Percentiles rank a stretch among this genome's conserved stretches.
Evolutionary conservation across 2,329 filamentous ascomycete species (phyloP).

Genomic region (Fusarium paranaense): DNA sequence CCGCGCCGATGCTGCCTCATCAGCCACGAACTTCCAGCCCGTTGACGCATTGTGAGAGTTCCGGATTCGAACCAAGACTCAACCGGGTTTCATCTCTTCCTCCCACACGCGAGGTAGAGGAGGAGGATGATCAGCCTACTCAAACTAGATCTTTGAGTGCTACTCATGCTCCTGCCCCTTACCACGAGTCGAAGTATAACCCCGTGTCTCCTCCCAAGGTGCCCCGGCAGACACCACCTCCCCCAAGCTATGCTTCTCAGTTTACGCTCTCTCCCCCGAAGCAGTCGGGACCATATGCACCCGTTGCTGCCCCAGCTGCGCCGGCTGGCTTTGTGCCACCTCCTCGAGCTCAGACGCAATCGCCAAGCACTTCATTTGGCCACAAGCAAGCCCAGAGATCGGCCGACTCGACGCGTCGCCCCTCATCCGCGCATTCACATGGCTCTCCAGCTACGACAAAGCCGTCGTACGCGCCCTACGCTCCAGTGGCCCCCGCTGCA

Average conservation of each 20-base stretch:
- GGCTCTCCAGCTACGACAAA: slow-evolving; percentile 50
- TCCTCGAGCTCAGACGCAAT: slow-evolving; percentile 71
- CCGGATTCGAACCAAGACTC: slow-evolving; percentile 66
- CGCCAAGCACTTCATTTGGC: slow-evolving; percentile 63
- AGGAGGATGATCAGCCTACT: slow-evolving; percentile 59
- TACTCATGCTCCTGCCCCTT: slow-evolving; percentile 39
- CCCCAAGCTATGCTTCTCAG: slow-evolving; percentile 54
- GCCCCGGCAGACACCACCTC: slow-evolving; percentile 63
- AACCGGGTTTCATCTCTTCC: slow-evolving; percentile 69
- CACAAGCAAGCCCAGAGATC: slow-evolving; percentile 48
- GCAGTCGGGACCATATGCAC: slow-evolving; percentile 62
- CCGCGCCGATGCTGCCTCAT: slow-evolving; percentile 65
- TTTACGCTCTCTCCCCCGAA: slow-evolving; percentile 68
- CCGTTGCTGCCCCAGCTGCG: slow-evolving; percentile 50
- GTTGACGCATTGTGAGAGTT: slow-evolving; percentile 72
- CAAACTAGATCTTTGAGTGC: slow-evolving; percentile 43
- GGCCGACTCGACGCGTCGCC: slow-evolving; percentile 61
- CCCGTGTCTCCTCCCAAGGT: slow-evolving; percentile 49
- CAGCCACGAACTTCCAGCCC: slow-evolving; percentile 75
- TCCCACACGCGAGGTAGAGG: slow-evolving; percentile 71
- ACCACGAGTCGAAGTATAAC: slow-evolving; percentile 53
- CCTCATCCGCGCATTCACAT: slow-evolving; percentile 65
- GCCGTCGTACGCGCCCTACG: slow-evolving; percentile 42
- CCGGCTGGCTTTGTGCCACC: slow-evolving; percentile 65
- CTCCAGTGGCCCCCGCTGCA: slow-evolving; percentile 35